phyloP scores from a whole-genome alignment of 768 basidiomycete genomes.

The Xanthoconium stramineum region DNA sequence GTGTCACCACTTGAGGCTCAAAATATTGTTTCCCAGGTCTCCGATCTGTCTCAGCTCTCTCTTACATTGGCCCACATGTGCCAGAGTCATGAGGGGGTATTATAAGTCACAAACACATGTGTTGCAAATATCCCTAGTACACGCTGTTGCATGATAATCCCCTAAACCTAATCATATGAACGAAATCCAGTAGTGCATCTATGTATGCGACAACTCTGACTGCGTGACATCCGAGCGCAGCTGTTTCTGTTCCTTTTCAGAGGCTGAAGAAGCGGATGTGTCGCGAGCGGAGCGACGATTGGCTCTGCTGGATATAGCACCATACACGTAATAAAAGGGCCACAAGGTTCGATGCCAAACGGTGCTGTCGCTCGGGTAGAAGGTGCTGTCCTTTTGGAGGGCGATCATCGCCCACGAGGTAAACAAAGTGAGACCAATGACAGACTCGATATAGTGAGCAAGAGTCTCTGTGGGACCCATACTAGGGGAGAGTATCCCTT shows the following conservation, averaged over 20 bases:
- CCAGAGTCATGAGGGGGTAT: too few relatives aligned
- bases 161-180: too few relatives aligned
- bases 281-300: neutral
- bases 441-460: slow-evolving; percentile 36
- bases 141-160: too few relatives aligned
- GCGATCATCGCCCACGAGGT: slow-evolving; percentile 56
- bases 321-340: slow-evolving; percentile 20
- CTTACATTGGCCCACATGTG: too few relatives aligned
- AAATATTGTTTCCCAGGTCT: too few relatives aligned
- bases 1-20: too few relatives aligned
- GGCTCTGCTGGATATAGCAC: neutral
- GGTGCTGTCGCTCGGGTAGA: slow-evolving; percentile 8
- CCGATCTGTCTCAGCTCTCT: too few relatives aligned
- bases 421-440: slow-evolving; percentile 43
- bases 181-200: neutral
- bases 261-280: neutral
- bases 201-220: neutral
- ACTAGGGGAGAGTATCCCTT: slow-evolving; percentile 20
- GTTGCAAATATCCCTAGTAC: too few relatives aligned
- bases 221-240: neutral
- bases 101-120: too few relatives aligned
- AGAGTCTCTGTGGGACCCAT: slow-evolving; percentile 28
- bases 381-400: slow-evolving; percentile 35
- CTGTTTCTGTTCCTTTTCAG: neutral
- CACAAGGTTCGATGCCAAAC: slow-evolving; percentile 16